Conservation (phyloP, 805 yeast genomes). For the Zygosaccharomyces kombuchaensis region DNA sequence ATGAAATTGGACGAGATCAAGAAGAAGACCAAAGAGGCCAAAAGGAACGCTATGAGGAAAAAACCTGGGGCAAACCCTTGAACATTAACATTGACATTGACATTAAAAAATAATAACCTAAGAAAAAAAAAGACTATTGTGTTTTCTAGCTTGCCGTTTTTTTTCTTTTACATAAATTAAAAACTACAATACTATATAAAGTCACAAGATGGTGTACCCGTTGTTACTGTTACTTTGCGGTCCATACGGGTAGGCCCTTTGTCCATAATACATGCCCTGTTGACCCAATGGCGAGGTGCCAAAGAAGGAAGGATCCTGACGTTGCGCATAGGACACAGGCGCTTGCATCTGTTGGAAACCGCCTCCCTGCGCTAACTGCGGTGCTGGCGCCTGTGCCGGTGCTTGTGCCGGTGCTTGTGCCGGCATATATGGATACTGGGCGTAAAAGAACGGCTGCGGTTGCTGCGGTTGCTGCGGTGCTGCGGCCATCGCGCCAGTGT, state of each 20-base stretch:
- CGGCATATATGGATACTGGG: constrained; percentile 4
- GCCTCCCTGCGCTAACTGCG: neutral
- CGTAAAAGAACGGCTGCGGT: neutral
- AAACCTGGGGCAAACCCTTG: constrained; percentile 11
- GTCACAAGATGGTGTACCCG: constrained; percentile 5
- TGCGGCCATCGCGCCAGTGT: constrained; percentile 5
- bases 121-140: neutral
- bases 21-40: constrained; percentile 40
- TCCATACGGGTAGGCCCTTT: constrained; percentile 1
- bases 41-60: constrained; percentile 37
- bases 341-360: constrained; percentile 4
- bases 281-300: neutral
- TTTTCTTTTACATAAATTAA: constrained; percentile 1
- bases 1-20: constrained; percentile 49
- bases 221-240: neutral
- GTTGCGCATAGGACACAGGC: constrained; percentile 2
- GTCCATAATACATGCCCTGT: constrained; percentile 3
- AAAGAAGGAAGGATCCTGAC: constrained; percentile 1
- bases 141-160: constrained; percentile 1
- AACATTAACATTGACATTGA: constrained; percentile 3
- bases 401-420: neutral
- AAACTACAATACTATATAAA: constrained; percentile 1
- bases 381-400: no score
- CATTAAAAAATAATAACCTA: neutral
- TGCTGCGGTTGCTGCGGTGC: constrained; percentile 2